phyloP scores from a whole-genome alignment of 2,329 filamentous ascomycete genomes.

The Trichothecium sympodiale region DNA sequence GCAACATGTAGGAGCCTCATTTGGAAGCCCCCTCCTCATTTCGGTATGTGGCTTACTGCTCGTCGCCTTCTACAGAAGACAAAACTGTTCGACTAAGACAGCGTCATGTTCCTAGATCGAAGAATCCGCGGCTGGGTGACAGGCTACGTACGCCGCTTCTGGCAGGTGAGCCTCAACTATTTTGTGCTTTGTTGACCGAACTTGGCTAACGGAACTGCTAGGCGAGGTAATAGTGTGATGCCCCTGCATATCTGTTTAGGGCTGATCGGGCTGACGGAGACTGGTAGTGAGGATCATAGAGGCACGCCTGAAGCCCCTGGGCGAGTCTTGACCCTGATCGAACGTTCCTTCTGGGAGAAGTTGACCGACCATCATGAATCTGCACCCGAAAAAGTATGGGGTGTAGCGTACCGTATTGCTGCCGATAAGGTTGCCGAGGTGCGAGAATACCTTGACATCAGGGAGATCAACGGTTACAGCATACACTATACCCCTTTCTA shows the following conservation, averaged over 20 bases:
- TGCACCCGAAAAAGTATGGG: slow-evolving; percentile 66
- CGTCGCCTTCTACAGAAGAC: not conserved
- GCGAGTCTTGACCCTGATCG: slow-evolving; percentile 86
- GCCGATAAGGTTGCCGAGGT: slow-evolving; percentile 66
- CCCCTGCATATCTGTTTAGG: too few relatives aligned
- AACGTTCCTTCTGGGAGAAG: slow-evolving; percentile 70
- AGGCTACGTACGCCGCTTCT: slow-evolving; percentile 91
- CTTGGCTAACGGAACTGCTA: slow-evolving; percentile 9
- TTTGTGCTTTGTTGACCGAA: slow-evolving; percentile 1
- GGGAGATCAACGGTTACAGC: slow-evolving; percentile 94
- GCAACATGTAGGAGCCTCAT: slow-evolving; percentile 60
- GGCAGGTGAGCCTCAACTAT: slow-evolving; percentile 62
- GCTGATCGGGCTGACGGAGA: not conserved
- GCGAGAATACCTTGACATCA: slow-evolving; percentile 82
- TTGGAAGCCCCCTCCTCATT: slow-evolving; percentile 96
- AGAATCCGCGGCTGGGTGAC: slow-evolving; percentile 82
- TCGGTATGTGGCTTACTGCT: slow-evolving; percentile 45
- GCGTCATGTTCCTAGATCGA: slow-evolving; percentile 51
- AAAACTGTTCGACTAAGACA: slow-evolving; percentile 1
- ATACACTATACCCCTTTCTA: slow-evolving; percentile 86
- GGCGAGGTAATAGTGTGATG: slow-evolving; percentile 21
- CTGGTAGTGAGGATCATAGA: slow-evolving; percentile 75
- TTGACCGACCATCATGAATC: slow-evolving; percentile 56
- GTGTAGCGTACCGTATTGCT: slow-evolving; percentile 79
- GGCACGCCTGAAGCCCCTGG: slow-evolving; percentile 82